Percentiles rank a stretch among this genome's conserved stretches.
These are phyloP conservation scores for Xanthoconium stramineum DNA, from an alignment of 768 basidiomycete genomes.

Conservation along the genomic window DNA sequence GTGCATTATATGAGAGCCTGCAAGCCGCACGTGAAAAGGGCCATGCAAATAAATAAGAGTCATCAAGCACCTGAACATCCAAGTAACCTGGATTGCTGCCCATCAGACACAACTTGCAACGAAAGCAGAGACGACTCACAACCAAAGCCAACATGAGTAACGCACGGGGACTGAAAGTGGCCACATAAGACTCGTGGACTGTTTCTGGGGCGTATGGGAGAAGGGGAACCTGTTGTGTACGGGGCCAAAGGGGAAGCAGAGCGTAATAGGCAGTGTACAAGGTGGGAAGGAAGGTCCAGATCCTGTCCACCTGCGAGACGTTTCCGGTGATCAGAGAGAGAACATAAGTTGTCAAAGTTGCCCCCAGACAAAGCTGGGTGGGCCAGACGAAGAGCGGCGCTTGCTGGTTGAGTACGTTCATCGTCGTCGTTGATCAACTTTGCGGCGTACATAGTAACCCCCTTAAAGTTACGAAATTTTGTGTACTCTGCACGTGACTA, in stretches of 20 bases:
- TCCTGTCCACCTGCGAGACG: slow-evolving; percentile 83
- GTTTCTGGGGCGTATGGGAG: slow-evolving; percentile 55
- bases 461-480: slow-evolving; percentile 39
- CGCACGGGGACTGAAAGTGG: slow-evolving; percentile 67
- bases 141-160: slow-evolving; percentile 70
- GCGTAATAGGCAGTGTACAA: slow-evolving; percentile 84
- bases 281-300: slow-evolving; percentile 77
- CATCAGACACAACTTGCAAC: background rate
- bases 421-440: background rate
- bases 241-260: slow-evolving; percentile 61
- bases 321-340: slow-evolving; percentile 69
- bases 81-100: slow-evolving; percentile 34
- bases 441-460: background rate
- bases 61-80: slow-evolving; percentile 56
- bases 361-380: slow-evolving; percentile 52
- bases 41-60: slow-evolving; percentile 7
- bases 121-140: slow-evolving; percentile 33
- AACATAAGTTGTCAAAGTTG: slow-evolving; percentile 50
- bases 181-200: slow-evolving; percentile 30
- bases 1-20: slow-evolving; percentile 77
- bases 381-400: slow-evolving; percentile 55
- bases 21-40: slow-evolving; percentile 24
- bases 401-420: slow-evolving; percentile 17
- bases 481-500: slow-evolving; percentile 1
- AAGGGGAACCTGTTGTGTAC: slow-evolving; percentile 34